These are phyloP conservation scores for Aspergillus sp. DNA, from an alignment of 2,329 filamentous ascomycete genomes.

Conservation along the genomic window DNA sequence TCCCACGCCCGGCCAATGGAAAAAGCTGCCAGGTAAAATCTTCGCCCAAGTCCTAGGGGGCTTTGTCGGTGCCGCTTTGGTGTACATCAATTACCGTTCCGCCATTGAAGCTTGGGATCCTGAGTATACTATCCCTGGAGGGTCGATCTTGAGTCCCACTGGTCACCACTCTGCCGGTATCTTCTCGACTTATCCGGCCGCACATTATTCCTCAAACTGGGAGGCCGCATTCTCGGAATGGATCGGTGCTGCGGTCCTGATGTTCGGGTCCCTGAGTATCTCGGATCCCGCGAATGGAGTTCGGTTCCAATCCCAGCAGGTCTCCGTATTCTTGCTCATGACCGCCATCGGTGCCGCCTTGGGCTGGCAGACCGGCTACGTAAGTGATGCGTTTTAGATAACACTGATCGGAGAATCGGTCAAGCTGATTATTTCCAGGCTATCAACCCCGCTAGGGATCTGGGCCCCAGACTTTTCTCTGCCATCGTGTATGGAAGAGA, in stretches of 20 bases:
- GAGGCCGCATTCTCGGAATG: conserved; percentile 31
- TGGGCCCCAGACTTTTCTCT: conserved; percentile 31
- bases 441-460: conserved; percentile 32
- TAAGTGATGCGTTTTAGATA: conserved; percentile 16
- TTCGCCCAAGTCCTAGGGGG: conserved; percentile 30
- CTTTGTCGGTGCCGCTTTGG: conserved; percentile 30
- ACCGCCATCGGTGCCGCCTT: conserved; percentile 29
- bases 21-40: conserved; percentile 27
- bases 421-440: conserved; percentile 18
- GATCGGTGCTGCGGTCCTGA: conserved; percentile 28
- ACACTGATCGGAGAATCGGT: background rate
- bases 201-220: conserved; percentile 30
- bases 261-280: conserved; percentile 30
- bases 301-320: conserved; percentile 27
- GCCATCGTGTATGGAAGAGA: conserved; percentile 30
- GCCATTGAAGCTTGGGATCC: conserved; percentile 33
- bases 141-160: conserved; percentile 27
- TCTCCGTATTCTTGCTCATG: conserved; percentile 28
- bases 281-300: conserved; percentile 25
- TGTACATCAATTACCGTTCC: conserved; percentile 32
- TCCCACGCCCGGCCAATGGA: conserved; percentile 28
- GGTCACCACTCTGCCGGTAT: conserved; percentile 31
- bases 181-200: conserved; percentile 29
- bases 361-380: conserved; percentile 36
- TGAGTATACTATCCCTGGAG: conserved; percentile 30